A percentile compares a stretch with the other conserved stretches of the same genome.
Conservation (phyloP, 345 rosid genomes). For the Atalantia buxifolia region DNA sequence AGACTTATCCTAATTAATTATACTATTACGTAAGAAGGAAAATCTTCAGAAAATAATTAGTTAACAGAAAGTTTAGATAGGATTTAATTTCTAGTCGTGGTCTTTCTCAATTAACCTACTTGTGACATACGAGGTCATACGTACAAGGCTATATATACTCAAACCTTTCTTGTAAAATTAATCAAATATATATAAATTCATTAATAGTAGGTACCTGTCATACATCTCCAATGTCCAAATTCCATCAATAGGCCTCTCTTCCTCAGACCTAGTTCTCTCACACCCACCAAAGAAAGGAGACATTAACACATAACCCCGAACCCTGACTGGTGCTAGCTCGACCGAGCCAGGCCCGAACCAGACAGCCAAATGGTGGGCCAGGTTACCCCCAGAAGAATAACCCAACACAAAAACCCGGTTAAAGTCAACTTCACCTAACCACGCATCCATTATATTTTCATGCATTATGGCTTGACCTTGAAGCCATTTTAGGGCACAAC, state of each 20-base stretch:
- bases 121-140: no score
- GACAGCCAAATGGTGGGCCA: slow-evolving; percentile 47
- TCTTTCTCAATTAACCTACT: no score
- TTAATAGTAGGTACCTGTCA: slow-evolving; percentile 27
- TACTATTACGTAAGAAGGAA: no score
- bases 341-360: slow-evolving; percentile 19
- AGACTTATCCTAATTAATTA: no score
- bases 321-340: slow-evolving; percentile 27
- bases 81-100: no score
- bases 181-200: no score
- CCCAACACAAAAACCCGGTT: slow-evolving; percentile 38
- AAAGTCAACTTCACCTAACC: slow-evolving; percentile 27
- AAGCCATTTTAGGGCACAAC: slow-evolving; percentile 26
- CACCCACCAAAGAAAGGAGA: slow-evolving; percentile 52
- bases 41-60: no score
- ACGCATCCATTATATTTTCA: slow-evolving; percentile 1
- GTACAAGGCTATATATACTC: no score
- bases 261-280: slow-evolving; percentile 36
- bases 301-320: slow-evolving; percentile 37
- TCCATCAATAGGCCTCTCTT: slow-evolving; percentile 38
- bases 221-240: slow-evolving; percentile 32
- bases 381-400: slow-evolving; percentile 48
- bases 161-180: no score
- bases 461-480: slow-evolving; percentile 17
- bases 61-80: no score